These are phyloP conservation scores for Neospora caninum DNA, from an alignment of 169 alveolate species.

Conservation along the genomic window DNA sequence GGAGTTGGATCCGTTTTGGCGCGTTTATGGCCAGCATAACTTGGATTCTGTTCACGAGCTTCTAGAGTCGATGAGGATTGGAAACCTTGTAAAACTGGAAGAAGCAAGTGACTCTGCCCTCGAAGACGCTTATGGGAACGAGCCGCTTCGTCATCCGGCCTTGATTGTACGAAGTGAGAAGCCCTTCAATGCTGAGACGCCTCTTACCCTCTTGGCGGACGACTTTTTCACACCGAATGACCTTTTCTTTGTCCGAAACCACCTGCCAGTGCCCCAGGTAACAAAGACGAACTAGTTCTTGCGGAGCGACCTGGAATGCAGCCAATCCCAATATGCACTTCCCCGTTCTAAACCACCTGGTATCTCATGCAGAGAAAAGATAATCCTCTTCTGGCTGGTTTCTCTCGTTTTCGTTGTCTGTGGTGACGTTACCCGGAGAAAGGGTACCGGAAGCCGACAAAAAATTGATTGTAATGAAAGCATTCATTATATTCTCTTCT, in stretches of 20 bases:
- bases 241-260: constrained; percentile 76
- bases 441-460: too few species aligned
- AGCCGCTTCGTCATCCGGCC: constrained; percentile 62
- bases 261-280: constrained; percentile 74
- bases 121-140: constrained; percentile 22
- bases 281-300: neutral
- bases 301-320: neutral
- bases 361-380: neutral
- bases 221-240: constrained; percentile 70
- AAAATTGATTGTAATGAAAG: too few species aligned
- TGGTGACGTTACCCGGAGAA: too few species aligned
- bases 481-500: too few species aligned
- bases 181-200: constrained; percentile 78
- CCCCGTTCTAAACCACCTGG: neutral
- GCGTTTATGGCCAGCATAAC: constrained; percentile 75
- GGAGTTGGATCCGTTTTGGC: constrained; percentile 77
- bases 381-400: neutral
- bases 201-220: constrained; percentile 67
- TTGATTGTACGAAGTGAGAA: constrained; percentile 49
- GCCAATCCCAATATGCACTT: neutral
- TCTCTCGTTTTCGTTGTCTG: too few species aligned
- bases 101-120: neutral
- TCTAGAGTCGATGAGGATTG: constrained; percentile 71
- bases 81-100: constrained; percentile 32
- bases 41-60: constrained; percentile 67